Percentiles rank a stretch among this genome's conserved stretches.
These are phyloP conservation scores for Cystobasidium ongulense DNA, from an alignment of 768 basidiomycete species.

Conservation along the genomic window DNA sequence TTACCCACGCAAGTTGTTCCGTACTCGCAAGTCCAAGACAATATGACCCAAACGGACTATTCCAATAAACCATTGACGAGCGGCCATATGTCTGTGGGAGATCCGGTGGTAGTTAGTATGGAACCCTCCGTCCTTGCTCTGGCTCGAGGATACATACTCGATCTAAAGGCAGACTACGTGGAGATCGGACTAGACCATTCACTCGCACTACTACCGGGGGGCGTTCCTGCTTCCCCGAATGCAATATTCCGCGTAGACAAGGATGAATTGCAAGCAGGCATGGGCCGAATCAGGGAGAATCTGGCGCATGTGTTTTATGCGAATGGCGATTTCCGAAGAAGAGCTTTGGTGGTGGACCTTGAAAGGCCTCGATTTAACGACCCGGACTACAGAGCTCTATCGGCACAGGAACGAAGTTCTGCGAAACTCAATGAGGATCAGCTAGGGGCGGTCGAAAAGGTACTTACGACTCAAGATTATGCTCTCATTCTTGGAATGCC, in stretches of 20 bases:
- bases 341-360: constrained; percentile 75
- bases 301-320: constrained; percentile 79
- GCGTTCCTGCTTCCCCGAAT: constrained; percentile 34
- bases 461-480: constrained; percentile 74
- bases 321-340: constrained; percentile 58
- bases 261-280: constrained; percentile 78
- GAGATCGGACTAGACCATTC: constrained; percentile 72
- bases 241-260: constrained; percentile 78
- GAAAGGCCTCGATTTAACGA: constrained; percentile 56
- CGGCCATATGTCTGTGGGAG: constrained; percentile 68
- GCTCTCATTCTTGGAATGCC: constrained; percentile 94
- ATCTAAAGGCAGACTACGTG: constrained; percentile 58
- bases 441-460: constrained; percentile 60
- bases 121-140: constrained; percentile 70
- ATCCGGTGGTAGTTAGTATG: constrained; percentile 77
- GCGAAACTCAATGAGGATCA: constrained; percentile 63
- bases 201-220: constrained; percentile 36
- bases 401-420: neutral
- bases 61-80: constrained; percentile 54
- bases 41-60: constrained; percentile 17
- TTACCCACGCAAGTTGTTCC: constrained; percentile 31
- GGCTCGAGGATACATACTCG: constrained; percentile 70
- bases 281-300: constrained; percentile 82
- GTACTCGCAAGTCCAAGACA: constrained; percentile 27
- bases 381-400: constrained; percentile 20